Conservation (phyloP, 2,329 filamentous ascomycete genomes). For the Leptographium procerum region DNA sequence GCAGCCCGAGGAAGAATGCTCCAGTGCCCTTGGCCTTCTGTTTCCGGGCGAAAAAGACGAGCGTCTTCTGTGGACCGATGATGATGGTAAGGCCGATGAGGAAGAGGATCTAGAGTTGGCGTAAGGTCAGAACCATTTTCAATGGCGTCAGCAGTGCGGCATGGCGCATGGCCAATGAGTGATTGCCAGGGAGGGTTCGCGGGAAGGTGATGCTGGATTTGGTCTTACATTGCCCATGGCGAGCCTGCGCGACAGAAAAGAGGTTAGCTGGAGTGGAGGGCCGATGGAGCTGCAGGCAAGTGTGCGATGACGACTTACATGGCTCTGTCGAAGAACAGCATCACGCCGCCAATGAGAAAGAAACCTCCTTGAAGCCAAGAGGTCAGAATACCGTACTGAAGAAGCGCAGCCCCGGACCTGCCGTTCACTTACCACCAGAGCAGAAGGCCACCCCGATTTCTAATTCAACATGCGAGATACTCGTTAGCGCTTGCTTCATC, state of each 20-base stretch:
- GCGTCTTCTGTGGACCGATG: slow-evolving; percentile 83
- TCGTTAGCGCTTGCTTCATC: not conserved
- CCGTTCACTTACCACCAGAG: slow-evolving; percentile 70
- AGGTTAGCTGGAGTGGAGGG: not conserved
- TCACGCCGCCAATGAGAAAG: slow-evolving; percentile 86
- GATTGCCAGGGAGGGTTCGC: not conserved
- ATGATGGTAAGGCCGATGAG: slow-evolving; percentile 92
- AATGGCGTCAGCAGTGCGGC: not conserved
- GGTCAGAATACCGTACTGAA: not conserved
- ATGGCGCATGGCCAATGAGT: not conserved
- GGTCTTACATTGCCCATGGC: slow-evolving; percentile 85
- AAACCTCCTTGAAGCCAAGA: slow-evolving; percentile 55
- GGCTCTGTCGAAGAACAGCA: slow-evolving; percentile 96
- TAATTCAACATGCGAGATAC: slow-evolving; percentile 25
- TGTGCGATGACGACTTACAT: slow-evolving; percentile 49
- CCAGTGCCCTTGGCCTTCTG: slow-evolving; percentile 88
- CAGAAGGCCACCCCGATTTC: slow-evolving; percentile 97
- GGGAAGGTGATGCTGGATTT: not conserved
- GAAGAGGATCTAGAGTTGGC: slow-evolving; percentile 71
- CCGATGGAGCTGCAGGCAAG: not conserved
- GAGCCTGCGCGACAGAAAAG: slow-evolving; percentile 43
- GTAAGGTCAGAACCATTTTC: not conserved
- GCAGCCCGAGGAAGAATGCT: slow-evolving; percentile 73
- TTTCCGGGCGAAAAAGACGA: slow-evolving; percentile 85
- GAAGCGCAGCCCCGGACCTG: not conserved